Evolutionary conservation across 352 stramenopile genomes (phyloP).

Genomic region (Globisporangium viniferum): DNA sequence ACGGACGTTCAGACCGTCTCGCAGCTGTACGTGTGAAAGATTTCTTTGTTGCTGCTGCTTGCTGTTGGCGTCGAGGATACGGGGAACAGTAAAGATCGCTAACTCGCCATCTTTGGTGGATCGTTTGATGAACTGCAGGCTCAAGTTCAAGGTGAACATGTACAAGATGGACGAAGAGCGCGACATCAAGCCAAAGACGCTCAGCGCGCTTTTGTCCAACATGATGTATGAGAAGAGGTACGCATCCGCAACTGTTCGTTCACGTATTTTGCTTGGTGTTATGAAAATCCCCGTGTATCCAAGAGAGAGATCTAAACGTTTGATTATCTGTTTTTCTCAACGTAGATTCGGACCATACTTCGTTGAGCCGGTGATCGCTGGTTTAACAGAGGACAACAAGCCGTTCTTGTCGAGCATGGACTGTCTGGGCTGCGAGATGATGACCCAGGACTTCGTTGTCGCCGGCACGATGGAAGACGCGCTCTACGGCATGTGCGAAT

Average conservation of each 20-base stretch:
- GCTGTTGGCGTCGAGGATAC: not conserved
- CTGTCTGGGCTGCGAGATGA: slow-evolving; percentile 95
- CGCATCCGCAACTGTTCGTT: not conserved
- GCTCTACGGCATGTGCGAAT: slow-evolving; percentile 99
- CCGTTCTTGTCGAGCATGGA: slow-evolving; percentile 98
- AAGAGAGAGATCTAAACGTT: too few species aligned
- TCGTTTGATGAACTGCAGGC: slow-evolving; percentile 19
- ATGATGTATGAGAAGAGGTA: slow-evolving; percentile 97
- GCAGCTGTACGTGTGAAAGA: slow-evolving; percentile 59
- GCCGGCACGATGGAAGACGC: slow-evolving; percentile 96
- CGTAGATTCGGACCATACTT: slow-evolving; percentile 98
- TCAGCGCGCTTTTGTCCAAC: slow-evolving; percentile 94
- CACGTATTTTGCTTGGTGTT: not conserved
- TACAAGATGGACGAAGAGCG: slow-evolving; percentile 99
- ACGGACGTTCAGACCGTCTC: slow-evolving; percentile 98
- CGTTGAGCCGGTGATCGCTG: slow-evolving; percentile 97
- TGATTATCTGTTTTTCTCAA: too few species aligned
- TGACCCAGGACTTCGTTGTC: slow-evolving; percentile 98
- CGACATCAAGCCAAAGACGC: slow-evolving; percentile 97
- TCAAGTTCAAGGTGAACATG: slow-evolving; percentile 95
- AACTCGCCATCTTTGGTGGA: not conserved
- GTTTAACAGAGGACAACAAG: slow-evolving; percentile 93
- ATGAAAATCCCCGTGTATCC: not conserved
- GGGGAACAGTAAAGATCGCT: not conserved
- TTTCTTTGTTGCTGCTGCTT: not conserved